A percentile compares a stretch with the other conserved stretches of the same genome.
These are phyloP conservation scores for Vaccinium corymbosum DNA, from an alignment of 148 eudicot species.

Conservation along the genomic window DNA sequence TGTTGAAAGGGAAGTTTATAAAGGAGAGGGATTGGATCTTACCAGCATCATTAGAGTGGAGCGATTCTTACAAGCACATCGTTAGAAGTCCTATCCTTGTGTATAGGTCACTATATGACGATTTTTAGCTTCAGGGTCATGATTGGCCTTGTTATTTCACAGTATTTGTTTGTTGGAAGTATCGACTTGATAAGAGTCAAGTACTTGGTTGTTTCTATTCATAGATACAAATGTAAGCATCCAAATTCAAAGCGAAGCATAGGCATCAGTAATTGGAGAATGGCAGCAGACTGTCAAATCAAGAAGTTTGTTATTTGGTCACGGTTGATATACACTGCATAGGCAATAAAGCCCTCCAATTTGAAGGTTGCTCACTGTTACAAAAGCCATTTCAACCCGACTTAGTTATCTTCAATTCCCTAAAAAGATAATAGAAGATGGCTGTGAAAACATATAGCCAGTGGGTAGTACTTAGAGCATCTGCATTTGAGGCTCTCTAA, in stretches of 20 bases:
- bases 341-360: not conserved
- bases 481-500: too few species aligned
- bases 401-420: not conserved
- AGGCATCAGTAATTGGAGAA: not conserved
- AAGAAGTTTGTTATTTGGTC: not conserved
- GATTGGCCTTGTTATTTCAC: not conserved
- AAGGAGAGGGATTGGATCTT: constrained; percentile 15
- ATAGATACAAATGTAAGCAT: not conserved
- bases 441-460: too few species aligned
- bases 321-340: not conserved
- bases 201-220: not conserved
- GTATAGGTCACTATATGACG: constrained; percentile 17
- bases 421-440: too few species aligned
- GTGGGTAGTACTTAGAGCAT: too few species aligned
- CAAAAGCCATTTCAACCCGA: not conserved
- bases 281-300: not conserved
- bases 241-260: too few species aligned
- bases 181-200: not conserved
- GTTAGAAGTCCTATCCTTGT: constrained; percentile 68
- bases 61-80: constrained; percentile 32
- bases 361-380: not conserved
- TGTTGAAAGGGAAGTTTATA: constrained; percentile 38
- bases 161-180: not conserved
- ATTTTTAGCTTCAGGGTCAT: not conserved
- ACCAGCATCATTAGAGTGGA: constrained; percentile 47